Evolutionary conservation across 208 protist species (phyloP).

Genomic region (Trypanosoma cruzi): DNA sequence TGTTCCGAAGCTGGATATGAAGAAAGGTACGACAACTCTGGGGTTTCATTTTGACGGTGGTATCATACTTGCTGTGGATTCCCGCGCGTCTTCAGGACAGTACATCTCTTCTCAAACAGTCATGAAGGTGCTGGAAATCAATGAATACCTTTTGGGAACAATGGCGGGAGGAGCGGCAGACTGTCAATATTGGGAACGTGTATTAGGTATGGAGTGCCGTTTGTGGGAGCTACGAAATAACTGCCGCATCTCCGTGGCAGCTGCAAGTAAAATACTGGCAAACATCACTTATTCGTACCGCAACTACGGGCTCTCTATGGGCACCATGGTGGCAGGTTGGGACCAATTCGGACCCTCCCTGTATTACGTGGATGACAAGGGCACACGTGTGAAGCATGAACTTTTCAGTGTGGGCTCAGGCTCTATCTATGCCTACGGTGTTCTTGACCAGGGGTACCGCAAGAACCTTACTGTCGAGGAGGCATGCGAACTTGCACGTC

Average conservation of each 20-base stretch:
- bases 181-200: constrained; percentile 99
- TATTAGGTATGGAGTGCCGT: constrained; percentile 96
- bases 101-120: constrained; percentile 99
- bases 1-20: constrained; percentile 81
- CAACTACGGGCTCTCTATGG: constrained; percentile 97
- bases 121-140: constrained; percentile 99
- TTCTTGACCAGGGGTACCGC: constrained; percentile 97
- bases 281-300: constrained; percentile 99
- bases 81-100: constrained; percentile 97
- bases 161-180: constrained; percentile 99
- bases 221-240: constrained; percentile 96
- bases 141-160: constrained; percentile 99
- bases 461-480: constrained; percentile 96
- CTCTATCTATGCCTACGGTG: constrained; percentile 99
- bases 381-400: constrained; percentile 97
- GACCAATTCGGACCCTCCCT: constrained; percentile 97
- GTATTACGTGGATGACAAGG: constrained; percentile 99
- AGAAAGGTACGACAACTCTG: constrained; percentile 99
- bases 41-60: constrained; percentile 98
- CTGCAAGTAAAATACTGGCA: constrained; percentile 99
- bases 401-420: constrained; percentile 99
- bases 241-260: constrained; percentile 97
- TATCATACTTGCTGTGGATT: constrained; percentile 99
- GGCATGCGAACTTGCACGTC: constrained; percentile 97
- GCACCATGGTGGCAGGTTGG: constrained; percentile 98